Evolutionary conservation across 371 early-diverging fungal genomes (phyloP).

Genomic region (Mucor velutinosus): DNA sequence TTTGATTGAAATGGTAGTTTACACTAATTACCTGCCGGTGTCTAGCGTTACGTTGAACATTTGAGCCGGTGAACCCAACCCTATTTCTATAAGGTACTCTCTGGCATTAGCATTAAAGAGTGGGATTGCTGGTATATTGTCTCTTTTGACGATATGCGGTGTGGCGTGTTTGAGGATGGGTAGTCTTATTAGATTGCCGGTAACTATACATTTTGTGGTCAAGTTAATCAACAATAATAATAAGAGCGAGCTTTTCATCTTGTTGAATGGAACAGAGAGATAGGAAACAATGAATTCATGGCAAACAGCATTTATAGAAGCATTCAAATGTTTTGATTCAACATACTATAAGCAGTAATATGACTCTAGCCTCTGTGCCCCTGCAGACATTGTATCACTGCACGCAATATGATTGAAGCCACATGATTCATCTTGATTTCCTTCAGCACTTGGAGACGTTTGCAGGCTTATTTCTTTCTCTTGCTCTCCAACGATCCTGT

Average conservation of each 20-base stretch:
- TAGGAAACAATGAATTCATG: neutral
- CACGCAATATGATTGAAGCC: neutral
- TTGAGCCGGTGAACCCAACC: conserved; percentile 41
- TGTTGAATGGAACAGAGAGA: neutral
- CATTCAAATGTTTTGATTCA: neutral
- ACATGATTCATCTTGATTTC: neutral
- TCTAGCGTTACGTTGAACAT: conserved; percentile 41
- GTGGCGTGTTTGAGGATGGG: conserved; percentile 6
- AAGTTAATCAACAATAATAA: neutral
- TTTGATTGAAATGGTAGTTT: neutral
- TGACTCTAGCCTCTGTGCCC: neutral
- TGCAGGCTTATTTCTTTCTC: neutral
- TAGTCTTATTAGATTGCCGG: neutral
- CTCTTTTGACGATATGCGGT: neutral
- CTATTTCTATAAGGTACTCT: conserved; percentile 34
- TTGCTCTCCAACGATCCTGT: too few species aligned
- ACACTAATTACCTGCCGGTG: conserved; percentile 42
- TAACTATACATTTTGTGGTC: neutral
- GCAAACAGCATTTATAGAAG: neutral
- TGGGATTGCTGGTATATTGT: conserved; percentile 13
- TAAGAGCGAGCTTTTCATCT: neutral
- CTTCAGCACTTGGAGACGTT: neutral
- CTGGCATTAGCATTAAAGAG: conserved; percentile 34
- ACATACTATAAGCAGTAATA: neutral
- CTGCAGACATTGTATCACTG: neutral